Evolutionary conservation across 306 rosid genomes (phyloP).

Genomic region (Prunus kanzakura): DNA sequence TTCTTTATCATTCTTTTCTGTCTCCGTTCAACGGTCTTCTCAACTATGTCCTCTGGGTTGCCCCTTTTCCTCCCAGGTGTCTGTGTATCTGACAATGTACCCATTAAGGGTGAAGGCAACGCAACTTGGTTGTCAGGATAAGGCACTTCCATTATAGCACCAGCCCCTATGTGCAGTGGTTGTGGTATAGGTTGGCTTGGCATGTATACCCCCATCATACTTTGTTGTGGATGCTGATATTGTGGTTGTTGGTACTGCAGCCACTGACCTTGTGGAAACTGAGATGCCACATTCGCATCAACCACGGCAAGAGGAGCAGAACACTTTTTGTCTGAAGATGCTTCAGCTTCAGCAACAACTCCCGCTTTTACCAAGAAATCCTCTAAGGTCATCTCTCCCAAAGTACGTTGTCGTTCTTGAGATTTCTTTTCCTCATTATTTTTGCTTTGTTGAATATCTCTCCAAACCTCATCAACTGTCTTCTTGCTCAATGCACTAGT

Average conservation of each 20-base stretch:
- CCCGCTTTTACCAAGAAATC: conserved; percentile 96
- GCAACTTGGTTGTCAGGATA: conserved; percentile 62
- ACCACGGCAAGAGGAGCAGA: conserved; percentile 34
- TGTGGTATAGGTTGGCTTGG: conserved; percentile 55
- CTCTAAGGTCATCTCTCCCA: conserved; percentile 97
- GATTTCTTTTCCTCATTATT: conserved; percentile 42
- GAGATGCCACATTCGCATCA: conserved; percentile 48
- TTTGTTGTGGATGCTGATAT: conserved; percentile 69
- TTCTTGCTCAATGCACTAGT: conserved; percentile 69
- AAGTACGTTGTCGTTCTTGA: conserved; percentile 63
- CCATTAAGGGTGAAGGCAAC: conserved; percentile 63
- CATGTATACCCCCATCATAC: conserved; percentile 67
- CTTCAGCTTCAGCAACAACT: conserved; percentile 57
- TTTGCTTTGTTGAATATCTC: conserved; percentile 79
- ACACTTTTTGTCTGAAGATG: conserved; percentile 41
- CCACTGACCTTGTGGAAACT: conserved; percentile 65
- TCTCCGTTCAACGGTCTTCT: conserved; percentile 83
- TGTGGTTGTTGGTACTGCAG: conserved; percentile 66
- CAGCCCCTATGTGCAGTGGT: conserved; percentile 54
- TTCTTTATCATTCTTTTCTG: conserved; percentile 98
- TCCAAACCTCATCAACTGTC: conserved; percentile 98
- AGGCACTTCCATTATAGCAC: conserved; percentile 59
- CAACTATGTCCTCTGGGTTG: conserved; percentile 56
- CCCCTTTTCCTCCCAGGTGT: conserved; percentile 70
- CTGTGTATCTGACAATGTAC: conserved; percentile 58